Base-by-base conservation (phyloP, 2,329 filamentous ascomycete genomes). In the Didymella segeticola region DNA sequence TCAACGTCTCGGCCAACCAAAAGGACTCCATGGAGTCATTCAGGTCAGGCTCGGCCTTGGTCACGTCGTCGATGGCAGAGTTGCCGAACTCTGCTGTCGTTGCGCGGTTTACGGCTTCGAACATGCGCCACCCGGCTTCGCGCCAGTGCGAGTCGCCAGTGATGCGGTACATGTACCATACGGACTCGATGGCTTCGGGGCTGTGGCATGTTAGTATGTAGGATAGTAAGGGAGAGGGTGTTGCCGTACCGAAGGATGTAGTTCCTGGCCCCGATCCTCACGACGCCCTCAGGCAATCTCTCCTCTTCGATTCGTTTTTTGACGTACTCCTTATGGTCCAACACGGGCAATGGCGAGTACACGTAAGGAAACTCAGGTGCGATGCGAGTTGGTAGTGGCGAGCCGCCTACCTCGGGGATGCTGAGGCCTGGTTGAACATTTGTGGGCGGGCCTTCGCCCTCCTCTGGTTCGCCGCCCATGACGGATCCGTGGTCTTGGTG, bases 181-280 rank as follows among this genome's bases (percentile, higher is more conserved):
- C 84, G 12, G 86, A 89, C 77, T 93, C 90, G 47, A 93, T 91
- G 2, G 89, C 89, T 75, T 93, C 90, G 17, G 89, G 89, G 7
- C 75, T 73, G 45, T 20, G n/a, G 8, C 3, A 7, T 11, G 43
- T 61, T 52, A 61, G 46, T 47, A 36, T 38, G 29, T 14, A 5
- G 19, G 10, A 22, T 6, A 43, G 27, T 15, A 20, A 33, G 9
- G 45, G 20, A 33, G n/a, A 20, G 17, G 8, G 20, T 46, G 8
- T 4, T 4, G n/a, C 22, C 68, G 58, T 70, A 77, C 52, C 87
- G 82, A 37, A 91, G 78, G 25, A 89, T 83, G 67, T 90, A 90
- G 49, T 81, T 80, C 33, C 78, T 74, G 52, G 87, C 83, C 34
- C 76, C 71, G 39, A 88, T 79, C 15, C 77, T 76, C 2, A 81